phyloP scores from a whole-genome alignment of 805 yeast species.

The Metschnikowia reukaufii region DNA sequence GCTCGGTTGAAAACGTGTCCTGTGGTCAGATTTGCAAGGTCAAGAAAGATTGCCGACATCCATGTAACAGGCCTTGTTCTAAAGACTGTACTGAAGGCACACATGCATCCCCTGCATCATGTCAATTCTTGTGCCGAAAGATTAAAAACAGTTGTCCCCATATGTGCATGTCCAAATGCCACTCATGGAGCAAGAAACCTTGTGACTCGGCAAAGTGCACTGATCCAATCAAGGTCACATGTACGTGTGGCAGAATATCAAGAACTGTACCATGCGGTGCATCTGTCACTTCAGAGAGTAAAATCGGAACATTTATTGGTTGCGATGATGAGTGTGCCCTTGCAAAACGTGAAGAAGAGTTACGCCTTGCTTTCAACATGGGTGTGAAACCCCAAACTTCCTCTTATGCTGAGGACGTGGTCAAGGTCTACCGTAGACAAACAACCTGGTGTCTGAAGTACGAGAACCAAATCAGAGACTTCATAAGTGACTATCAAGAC shows the following conservation, averaged over 20 bases:
- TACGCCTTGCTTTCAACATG: constrained; percentile 61
- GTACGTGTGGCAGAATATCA: constrained; percentile 63
- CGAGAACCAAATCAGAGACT: constrained; percentile 51
- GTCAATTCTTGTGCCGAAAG: constrained; percentile 60
- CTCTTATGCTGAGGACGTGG: constrained; percentile 48
- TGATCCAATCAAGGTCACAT: constrained; percentile 49
- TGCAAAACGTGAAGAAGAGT: constrained; percentile 55
- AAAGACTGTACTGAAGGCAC: constrained; percentile 57
- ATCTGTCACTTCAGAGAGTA: constrained; percentile 31
- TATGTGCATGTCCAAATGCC: constrained; percentile 63
- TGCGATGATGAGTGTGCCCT: constrained; percentile 75
- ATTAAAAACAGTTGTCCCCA: constrained; percentile 64
- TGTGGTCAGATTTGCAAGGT: constrained; percentile 49
- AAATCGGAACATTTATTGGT: constrained; percentile 40
- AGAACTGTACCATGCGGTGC: constrained; percentile 59
- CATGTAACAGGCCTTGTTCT: constrained; percentile 59
- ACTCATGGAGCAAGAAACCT: constrained; percentile 42
- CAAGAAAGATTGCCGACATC: constrained; percentile 41
- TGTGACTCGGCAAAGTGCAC: constrained; percentile 58
- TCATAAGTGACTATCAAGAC: constrained; percentile 41
- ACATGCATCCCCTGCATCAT: constrained; percentile 50
- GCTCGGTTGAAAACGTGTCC: constrained; percentile 67
- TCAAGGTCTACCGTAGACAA: constrained; percentile 54
- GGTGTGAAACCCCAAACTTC: constrained; percentile 17
- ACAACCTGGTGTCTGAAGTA: constrained; percentile 66